Conservation (phyloP, 2,329 filamentous ascomycete genomes). For the Monilinia laxa region DNA sequence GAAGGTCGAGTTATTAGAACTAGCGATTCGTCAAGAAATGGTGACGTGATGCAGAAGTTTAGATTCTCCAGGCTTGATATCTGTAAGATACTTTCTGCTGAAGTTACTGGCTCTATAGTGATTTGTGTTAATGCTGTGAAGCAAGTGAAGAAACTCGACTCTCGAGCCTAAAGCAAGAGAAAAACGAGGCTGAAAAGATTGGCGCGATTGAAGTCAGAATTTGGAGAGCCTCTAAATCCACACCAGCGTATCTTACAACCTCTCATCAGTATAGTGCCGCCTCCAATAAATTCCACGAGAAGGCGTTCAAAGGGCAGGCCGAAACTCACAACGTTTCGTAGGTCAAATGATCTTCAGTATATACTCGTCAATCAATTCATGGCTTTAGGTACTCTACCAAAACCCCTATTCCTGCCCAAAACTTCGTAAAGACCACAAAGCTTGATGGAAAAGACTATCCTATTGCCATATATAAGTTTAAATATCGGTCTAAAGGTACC, state of each 20-base stretch:
- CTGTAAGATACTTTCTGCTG: neutral
- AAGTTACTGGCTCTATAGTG: neutral
- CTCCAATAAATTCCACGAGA: conserved; percentile 16
- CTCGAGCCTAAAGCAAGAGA: neutral
- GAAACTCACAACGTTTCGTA: conserved; percentile 20
- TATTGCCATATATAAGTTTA: conserved; percentile 20
- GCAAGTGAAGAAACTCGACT: neutral
- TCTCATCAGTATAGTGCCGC: no score
- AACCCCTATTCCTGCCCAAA: neutral
- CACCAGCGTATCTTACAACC: neutral
- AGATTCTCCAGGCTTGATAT: conserved; percentile 11
- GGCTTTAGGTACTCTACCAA: neutral
- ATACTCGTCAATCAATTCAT: neutral
- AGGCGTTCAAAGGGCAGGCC: conserved; percentile 16
- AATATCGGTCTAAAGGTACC: conserved; percentile 15
- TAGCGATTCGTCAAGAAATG: neutral
- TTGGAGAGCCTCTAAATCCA: neutral
- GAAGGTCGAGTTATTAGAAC: neutral
- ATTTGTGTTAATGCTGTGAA: neutral
- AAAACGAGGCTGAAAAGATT: conserved; percentile 4
- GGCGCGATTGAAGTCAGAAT: conserved; percentile 12
- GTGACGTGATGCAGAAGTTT: neutral
- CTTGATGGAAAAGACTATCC: neutral
- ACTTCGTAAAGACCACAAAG: fast-evolving
- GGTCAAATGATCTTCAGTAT: neutral